Conservation (phyloP, 1,139 yeast species). For the Nakaseomyces sp. region DNA sequence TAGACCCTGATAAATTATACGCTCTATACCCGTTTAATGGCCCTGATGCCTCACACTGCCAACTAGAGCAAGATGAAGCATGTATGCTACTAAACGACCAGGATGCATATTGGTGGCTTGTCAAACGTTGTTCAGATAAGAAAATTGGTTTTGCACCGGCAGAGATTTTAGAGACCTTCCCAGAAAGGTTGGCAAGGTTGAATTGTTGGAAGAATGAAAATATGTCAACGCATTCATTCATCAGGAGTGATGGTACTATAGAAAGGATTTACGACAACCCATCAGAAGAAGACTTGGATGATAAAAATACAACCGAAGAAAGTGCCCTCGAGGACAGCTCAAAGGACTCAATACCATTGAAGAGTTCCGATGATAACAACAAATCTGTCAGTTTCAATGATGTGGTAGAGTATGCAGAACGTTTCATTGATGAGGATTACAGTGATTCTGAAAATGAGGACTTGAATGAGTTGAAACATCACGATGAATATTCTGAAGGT, state of each 20-base stretch:
- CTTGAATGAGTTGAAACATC: constrained; percentile 10
- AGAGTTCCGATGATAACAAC: constrained; percentile 16
- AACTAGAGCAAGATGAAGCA: constrained; percentile 70
- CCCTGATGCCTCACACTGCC: constrained; percentile 90
- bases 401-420: constrained; percentile 29
- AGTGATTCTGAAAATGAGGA: constrained; percentile 11
- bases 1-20: constrained; percentile 76
- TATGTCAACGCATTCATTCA: constrained; percentile 21
- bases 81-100: constrained; percentile 76
- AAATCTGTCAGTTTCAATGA: constrained; percentile 35
- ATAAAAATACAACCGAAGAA: not conserved
- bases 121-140: constrained; percentile 59
- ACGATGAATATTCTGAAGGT: constrained; percentile 27
- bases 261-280: not conserved
- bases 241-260: constrained; percentile 5
- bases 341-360: constrained; percentile 10
- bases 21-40: constrained; percentile 85
- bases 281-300: constrained; percentile 5
- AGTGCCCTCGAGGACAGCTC: not conserved
- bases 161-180: constrained; percentile 85
- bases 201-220: constrained; percentile 91
- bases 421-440: constrained; percentile 24
- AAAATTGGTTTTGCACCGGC: constrained; percentile 94
- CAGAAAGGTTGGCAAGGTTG: constrained; percentile 81
- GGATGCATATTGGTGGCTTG: constrained; percentile 96